Conservation (phyloP, 306 rosid species). For the Dalbergia cochinchinensis region DNA sequence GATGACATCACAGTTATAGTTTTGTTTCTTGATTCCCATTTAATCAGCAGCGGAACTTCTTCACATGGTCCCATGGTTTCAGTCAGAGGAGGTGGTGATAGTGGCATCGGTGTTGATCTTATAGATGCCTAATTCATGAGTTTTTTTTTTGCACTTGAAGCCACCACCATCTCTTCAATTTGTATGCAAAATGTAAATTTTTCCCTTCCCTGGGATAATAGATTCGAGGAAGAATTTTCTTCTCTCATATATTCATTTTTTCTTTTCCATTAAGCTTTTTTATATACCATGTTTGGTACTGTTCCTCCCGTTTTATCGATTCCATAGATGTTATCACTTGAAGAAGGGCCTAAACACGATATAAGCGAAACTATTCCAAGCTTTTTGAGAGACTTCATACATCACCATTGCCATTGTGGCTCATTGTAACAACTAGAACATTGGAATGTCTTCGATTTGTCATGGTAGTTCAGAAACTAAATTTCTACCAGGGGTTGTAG, state of each 20-base stretch:
- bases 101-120: conserved; percentile 33
- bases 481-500: background rate
- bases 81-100: conserved; percentile 68
- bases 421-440: background rate
- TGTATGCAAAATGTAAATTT: conserved; percentile 40
- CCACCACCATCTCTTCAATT: conserved; percentile 44
- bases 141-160: conserved; percentile 33
- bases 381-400: background rate
- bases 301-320: background rate
- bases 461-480: background rate
- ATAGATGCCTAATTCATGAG: conserved; percentile 51
- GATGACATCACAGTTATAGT: conserved; percentile 95
- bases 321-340: conserved; percentile 19
- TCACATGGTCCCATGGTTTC: conserved; percentile 68
- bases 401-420: background rate
- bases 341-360: conserved; percentile 2
- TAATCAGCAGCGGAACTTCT: conserved; percentile 59
- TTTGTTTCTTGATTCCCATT: conserved; percentile 74
- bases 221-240: conserved; percentile 41
- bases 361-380: background rate
- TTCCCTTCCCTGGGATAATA: conserved; percentile 30
- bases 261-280: conserved; percentile 1
- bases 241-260: background rate
- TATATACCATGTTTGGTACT: conserved; percentile 12
- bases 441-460: background rate